Evolutionary conservation across 305 asterid species (phyloP).

Genomic region (Striga hermonthica): DNA sequence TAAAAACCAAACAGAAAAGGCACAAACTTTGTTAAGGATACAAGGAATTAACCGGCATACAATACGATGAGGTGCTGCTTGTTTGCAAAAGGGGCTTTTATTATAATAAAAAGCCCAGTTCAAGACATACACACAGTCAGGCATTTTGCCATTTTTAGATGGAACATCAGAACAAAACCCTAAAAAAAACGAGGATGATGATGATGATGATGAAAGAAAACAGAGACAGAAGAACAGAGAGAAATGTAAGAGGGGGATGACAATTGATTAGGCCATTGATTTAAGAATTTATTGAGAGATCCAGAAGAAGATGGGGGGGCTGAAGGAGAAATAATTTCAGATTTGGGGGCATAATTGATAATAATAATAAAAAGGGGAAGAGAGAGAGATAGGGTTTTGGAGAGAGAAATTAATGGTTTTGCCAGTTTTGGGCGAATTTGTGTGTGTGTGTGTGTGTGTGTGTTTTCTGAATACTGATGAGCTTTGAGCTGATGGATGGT

Average conservation of each 20-base stretch:
- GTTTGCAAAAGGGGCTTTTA: slow-evolving; percentile 27
- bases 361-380: slow-evolving; percentile 13
- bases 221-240: background rate
- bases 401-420: slow-evolving; percentile 26
- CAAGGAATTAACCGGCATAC: slow-evolving; percentile 49
- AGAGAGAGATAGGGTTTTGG: slow-evolving; percentile 19
- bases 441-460: background rate
- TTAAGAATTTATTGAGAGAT: no score
- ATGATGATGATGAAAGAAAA: slow-evolving; percentile 14
- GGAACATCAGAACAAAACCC: slow-evolving; percentile 34
- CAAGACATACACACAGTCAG: slow-evolving; percentile 26
- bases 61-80: slow-evolving; percentile 22
- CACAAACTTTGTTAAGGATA: background rate
- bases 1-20: no score
- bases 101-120: slow-evolving; percentile 8
- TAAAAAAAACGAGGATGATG: slow-evolving; percentile 16
- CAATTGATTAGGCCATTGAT: slow-evolving; percentile 19
- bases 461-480: background rate
- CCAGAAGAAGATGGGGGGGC: no score
- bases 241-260: slow-evolving; percentile 27
- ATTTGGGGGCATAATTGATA: no score
- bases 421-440: slow-evolving; percentile 23
- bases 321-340: background rate
- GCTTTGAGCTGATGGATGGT: background rate
- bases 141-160: slow-evolving; percentile 57